A percentile compares a stretch with the other conserved stretches of the same genome.
These are phyloP conservation scores for Tetrapisispora phaffii DNA, from an alignment of 805 yeast species.

Conservation along the genomic window DNA sequence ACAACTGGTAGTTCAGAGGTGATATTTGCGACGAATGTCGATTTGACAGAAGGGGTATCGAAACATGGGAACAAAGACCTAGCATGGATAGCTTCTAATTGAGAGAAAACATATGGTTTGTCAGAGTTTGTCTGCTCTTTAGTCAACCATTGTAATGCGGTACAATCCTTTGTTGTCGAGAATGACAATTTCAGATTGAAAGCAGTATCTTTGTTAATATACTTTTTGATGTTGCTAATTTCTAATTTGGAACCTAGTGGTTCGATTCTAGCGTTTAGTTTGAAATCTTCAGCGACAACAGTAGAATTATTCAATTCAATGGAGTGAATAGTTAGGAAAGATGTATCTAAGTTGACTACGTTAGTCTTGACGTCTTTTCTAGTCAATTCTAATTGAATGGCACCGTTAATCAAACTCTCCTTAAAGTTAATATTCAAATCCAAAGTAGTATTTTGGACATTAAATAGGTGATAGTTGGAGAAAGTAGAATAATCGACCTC, in stretches of 20 bases:
- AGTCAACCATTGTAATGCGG: conserved; percentile 81
- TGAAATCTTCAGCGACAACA: conserved; percentile 20
- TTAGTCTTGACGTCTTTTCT: conserved; percentile 23
- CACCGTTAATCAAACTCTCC: conserved; percentile 42
- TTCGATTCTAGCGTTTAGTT: conserved; percentile 34
- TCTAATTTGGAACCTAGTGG: conserved; percentile 53
- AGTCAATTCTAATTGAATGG: conserved; percentile 39
- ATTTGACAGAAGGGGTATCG: conserved; percentile 80
- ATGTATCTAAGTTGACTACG: conserved; percentile 55
- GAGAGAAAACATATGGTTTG: conserved; percentile 63
- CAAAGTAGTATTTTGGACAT: conserved; percentile 42
- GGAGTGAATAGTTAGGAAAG: conserved; percentile 41
- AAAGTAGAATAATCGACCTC: conserved; percentile 69
- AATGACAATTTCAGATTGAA: conserved; percentile 39
- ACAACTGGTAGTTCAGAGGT: conserved; percentile 59
- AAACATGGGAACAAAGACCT: conserved; percentile 81
- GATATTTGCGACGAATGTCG: conserved; percentile 49
- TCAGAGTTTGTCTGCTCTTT: conserved; percentile 61
- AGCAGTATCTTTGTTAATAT: conserved; percentile 2
- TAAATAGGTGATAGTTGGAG: conserved; percentile 55
- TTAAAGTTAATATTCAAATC: conserved; percentile 48
- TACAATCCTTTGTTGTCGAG: conserved; percentile 62
- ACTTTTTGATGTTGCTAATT: conserved; percentile 15
- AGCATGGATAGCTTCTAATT: conserved; percentile 87
- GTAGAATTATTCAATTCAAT: conserved; percentile 36